These are phyloP conservation scores for Phytopythium delawarense DNA, from an alignment of 352 stramenopile genomes.

Conservation along the genomic window DNA sequence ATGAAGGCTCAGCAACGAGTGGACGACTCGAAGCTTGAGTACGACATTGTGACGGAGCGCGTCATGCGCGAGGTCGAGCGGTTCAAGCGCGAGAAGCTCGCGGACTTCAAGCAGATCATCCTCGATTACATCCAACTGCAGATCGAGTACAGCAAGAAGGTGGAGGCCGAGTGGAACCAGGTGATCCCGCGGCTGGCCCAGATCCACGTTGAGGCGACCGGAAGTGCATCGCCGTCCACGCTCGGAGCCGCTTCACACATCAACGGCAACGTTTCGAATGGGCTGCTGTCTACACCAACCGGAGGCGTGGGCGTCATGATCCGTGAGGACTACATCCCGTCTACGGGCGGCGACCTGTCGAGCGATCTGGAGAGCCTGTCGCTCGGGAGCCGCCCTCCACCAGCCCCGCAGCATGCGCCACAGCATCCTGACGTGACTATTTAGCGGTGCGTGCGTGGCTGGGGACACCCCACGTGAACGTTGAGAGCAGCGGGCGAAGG, in stretches of 20 bases:
- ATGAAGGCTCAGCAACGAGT: conserved; percentile 80
- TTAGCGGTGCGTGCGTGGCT: conserved; percentile 13
- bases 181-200: conserved; percentile 69
- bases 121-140: conserved; percentile 97
- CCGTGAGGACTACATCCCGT: conserved; percentile 75
- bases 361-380: conserved; percentile 54
- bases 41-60: conserved; percentile 92
- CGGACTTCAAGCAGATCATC: conserved; percentile 95
- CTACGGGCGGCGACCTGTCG: conserved; percentile 36
- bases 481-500: not conserved
- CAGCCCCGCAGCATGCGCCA: not conserved
- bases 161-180: conserved; percentile 77
- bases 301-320: conserved; percentile 31
- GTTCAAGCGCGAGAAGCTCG: conserved; percentile 94
- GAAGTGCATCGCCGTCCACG: not conserved
- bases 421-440: conserved; percentile 35
- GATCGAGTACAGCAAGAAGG: conserved; percentile 95
- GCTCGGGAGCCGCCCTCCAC: conserved; percentile 20
- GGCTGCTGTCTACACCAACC: not conserved
- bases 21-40: conserved; percentile 89
- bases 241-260: not conserved
- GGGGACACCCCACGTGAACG: not conserved
- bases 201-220: conserved; percentile 61
- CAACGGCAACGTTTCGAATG: not conserved
- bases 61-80: conserved; percentile 96